Evolutionary conservation across 352 stramenopile genomes (phyloP), one percentile per base, ranked within the genome.

Genomic region (Globisporangium recalcitrans): DNA sequence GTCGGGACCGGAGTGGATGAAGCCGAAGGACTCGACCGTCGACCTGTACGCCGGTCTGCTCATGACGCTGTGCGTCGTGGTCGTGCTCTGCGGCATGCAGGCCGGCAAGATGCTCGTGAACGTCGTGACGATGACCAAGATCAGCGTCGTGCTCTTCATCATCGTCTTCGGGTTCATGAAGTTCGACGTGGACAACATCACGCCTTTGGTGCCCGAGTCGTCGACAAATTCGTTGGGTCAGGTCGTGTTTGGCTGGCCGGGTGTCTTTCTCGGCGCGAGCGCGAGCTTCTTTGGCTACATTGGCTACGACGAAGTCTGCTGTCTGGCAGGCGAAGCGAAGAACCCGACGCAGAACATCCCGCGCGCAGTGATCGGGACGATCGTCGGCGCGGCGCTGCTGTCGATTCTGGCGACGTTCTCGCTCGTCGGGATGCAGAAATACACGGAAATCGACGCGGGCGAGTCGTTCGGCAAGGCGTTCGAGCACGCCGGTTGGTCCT

Each of bases 271-370:
- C 16, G 95, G 96, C 1, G 87, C 91, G 0, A 96, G 91, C 31
- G 90, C 90, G 32, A 97, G 88, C 42, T 99, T 98, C 66, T 99
- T 97, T 70, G 96, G 96, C 3, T 98, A 97, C 70, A 87, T 99
- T 59, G 97, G 97, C 14, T 99, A 97, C 69, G 85, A 99, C 71
- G 96, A 98, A 72, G 88, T 99, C 3, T 98, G 92, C 70, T 98
- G 94, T 57, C 67, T 98, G 14, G 91, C 93, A 0, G 88, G 81
- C 0, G 90, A 97, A 62, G 80, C 89, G 1, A 95, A 91, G 66
- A 77, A 97, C 71, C 88, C 90, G 16, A 80, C 78, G 3, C 74
- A 69, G 27, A 96, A 94, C 63, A 91, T 98, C 46, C 93, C 95
- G 0, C 73, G 82, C 11, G 88, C 89, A 0, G 90, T 98, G 21